Percentiles rank a stretch among this genome's conserved stretches.
phyloP scores from a whole-genome alignment of 1,284 basidiomycete genomes.

The Abortiporus biennis region DNA sequence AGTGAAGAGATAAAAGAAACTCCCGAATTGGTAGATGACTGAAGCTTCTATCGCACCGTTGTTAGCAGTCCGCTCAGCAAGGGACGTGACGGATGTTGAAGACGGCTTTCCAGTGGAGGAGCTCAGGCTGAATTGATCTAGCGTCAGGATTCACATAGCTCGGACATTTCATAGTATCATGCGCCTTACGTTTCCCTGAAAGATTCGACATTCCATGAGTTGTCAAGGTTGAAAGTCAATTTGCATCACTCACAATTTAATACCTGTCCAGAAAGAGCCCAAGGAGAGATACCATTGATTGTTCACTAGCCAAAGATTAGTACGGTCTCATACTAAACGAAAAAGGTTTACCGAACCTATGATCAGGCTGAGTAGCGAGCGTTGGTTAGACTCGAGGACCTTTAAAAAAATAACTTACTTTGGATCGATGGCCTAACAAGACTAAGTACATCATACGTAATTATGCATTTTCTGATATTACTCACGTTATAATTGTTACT shows the following conservation, averaged over 20 bases:
- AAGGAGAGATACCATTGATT: constrained; percentile 38
- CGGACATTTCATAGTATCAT: too few species aligned
- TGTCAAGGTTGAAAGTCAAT: too few species aligned
- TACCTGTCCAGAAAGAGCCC: constrained; percentile 50
- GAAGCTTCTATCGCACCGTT: constrained; percentile 43
- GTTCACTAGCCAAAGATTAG: constrained; percentile 4
- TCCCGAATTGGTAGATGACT: constrained; percentile 36
- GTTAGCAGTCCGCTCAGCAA: constrained; percentile 37
- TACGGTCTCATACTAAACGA: not conserved
- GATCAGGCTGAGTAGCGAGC: constrained; percentile 15
- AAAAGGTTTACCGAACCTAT: constrained; percentile 8
- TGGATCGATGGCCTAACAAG: constrained; percentile 46
- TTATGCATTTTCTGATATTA: constrained; percentile 1
- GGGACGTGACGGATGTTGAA: constrained; percentile 30
- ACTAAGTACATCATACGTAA: not conserved
- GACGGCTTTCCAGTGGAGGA: constrained; percentile 38
- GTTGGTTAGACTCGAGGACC: not conserved
- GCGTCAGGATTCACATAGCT: too few species aligned
- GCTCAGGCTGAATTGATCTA: too few species aligned
- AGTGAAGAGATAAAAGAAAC: constrained; percentile 51
- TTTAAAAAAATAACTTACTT: constrained; percentile 28
- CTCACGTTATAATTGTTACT: constrained; percentile 44
- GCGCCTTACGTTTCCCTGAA: too few species aligned
- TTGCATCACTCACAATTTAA: constrained; percentile 30
- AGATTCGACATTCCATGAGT: too few species aligned